Evolutionary conservation across 202 grass and related monocot genomes (phyloP).

Genomic region (Cymbopogon flexuosus): DNA sequence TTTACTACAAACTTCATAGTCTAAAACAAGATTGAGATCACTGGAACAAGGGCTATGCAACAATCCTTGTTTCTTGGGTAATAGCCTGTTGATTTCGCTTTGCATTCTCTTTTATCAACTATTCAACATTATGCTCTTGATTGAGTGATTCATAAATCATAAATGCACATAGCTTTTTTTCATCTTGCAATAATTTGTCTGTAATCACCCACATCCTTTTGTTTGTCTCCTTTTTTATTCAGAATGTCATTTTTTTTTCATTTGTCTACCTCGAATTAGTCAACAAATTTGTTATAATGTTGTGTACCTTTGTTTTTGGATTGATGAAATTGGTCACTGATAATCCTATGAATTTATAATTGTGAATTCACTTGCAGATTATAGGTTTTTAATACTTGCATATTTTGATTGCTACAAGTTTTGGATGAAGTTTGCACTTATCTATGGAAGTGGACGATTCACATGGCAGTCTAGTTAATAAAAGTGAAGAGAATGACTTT

Average conservation of each 20-base stretch:
- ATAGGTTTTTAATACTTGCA: conserved; percentile 35
- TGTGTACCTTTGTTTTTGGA: neutral
- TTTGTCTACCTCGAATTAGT: neutral
- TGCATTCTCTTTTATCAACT: neutral
- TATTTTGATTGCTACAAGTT: conserved; percentile 19
- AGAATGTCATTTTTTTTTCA: neutral
- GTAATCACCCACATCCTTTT: conserved; percentile 7
- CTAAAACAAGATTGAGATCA: neutral
- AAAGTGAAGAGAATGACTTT: conserved; percentile 43
- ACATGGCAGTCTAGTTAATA: conserved; percentile 40
- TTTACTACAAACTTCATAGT: neutral
- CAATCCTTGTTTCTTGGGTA: neutral
- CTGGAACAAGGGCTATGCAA: neutral
- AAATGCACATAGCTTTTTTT: neutral
- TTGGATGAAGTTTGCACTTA: conserved; percentile 58
- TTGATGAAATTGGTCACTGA: conserved; percentile 17
- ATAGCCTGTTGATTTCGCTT: neutral
- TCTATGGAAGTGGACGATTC: conserved; percentile 60
- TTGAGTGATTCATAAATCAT: neutral
- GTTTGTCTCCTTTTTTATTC: conserved; percentile 2
- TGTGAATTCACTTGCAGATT: conserved; percentile 21
- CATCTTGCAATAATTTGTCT: neutral
- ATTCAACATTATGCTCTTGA: neutral
- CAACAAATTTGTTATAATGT: neutral
- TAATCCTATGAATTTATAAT: conserved; percentile 18